Evolutionary conservation across 176 grass and related monocot genomes (phyloP), one percentile per base, ranked within the genome.

Genomic region (Zea luxurians): DNA sequence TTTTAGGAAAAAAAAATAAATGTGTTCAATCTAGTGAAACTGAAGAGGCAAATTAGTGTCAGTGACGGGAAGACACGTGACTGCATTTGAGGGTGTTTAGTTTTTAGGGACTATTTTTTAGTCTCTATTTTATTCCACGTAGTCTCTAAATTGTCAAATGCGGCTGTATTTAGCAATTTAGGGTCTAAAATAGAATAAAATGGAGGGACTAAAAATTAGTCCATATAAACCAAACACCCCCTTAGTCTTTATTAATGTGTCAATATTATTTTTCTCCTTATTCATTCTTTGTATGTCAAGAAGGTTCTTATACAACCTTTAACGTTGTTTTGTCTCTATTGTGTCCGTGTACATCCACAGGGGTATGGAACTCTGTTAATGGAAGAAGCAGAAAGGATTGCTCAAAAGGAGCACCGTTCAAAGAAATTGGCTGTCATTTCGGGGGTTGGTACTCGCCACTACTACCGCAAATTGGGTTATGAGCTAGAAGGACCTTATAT

Each of bases 321-420:
- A 61, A 3, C 37, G 13, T 16, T 79, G 82, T 58, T 66, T 90
- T n/a, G 55, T n/a, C 52, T 35, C 27, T 27, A 27, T 27, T 27
- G 27, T 27, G 53, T 63, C 17, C 12, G 5, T 73, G 18, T 57
- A 42, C 40, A 4, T 71, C 10, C n/a, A 8, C 70, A 95, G 92
- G 96, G 96, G 6, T 95, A 99, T 66, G 96, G 96, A 34, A 99
- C 92, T 38, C 83, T 99, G 9, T 58, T 99, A 69, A 99, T 99
- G 96, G 96, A 99, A 87, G 96, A 99, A 87, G 96, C 96, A 47
- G 96, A 99, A 63, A 88, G 89, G 66, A 99, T 99, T 10, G 88
- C 96, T 40, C 48, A 21, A n/a, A 91, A 54, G 48, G 96, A 99
- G 68, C 96, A 99, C 48, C 85, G 85, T 8, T 99, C 92, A 0